Conservation (phyloP, 2,329 filamentous ascomycete genomes). For the Apiospora kogelbergensis region DNA sequence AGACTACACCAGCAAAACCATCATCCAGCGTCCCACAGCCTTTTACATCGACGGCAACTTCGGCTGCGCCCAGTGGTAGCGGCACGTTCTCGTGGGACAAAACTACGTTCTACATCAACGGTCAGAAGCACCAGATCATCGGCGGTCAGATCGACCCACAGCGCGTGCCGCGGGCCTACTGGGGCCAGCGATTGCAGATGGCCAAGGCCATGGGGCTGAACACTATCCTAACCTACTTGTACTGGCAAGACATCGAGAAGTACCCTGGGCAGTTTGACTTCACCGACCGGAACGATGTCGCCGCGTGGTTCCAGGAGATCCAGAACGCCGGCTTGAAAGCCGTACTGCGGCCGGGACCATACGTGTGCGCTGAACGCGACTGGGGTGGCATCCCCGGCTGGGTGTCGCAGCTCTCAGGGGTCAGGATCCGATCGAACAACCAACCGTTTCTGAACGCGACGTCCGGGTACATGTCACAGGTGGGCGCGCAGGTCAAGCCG, state of each 20-base stretch:
- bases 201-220: conserved; percentile 49
- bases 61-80: not conserved
- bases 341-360: conserved; percentile 47
- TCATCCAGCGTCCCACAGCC: not conserved
- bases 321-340: conserved; percentile 47
- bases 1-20: not conserved
- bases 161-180: conserved; percentile 46
- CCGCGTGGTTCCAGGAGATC: conserved; percentile 45
- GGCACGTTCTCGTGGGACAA: conserved; percentile 39
- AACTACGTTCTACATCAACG: conserved; percentile 39
- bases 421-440: conserved; percentile 42
- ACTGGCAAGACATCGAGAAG: conserved; percentile 50
- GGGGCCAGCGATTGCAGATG: conserved; percentile 43
- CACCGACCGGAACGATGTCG: conserved; percentile 44
- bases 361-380: conserved; percentile 49
- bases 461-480: conserved; percentile 38
- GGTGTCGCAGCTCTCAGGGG: conserved; percentile 39
- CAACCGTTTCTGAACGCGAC: conserved; percentile 38
- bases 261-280: conserved; percentile 37
- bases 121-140: conserved; percentile 41
- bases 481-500: conserved; percentile 16
- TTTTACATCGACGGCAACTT: not conserved
- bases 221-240: conserved; percentile 51
- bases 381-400: conserved; percentile 50
- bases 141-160: conserved; percentile 53